Conservation (phyloP, 108 stramenopile species). For the Fistulifera pelliculosa region DNA sequence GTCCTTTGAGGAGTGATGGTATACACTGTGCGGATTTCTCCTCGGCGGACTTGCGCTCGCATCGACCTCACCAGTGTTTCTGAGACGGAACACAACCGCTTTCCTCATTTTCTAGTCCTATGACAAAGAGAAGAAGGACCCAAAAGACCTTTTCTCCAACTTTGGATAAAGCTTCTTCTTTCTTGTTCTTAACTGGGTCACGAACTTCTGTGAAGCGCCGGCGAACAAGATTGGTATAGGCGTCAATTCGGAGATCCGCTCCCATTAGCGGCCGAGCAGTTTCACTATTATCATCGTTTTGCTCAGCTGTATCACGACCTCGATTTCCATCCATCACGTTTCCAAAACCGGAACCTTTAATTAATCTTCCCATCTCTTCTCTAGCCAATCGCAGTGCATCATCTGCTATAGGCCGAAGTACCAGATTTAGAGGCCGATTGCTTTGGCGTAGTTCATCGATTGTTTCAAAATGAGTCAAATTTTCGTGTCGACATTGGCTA, state of each 20-base stretch:
- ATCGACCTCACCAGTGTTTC: neutral
- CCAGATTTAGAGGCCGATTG: slow-evolving; percentile 67
- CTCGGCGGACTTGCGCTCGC: neutral
- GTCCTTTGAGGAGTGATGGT: slow-evolving; percentile 45
- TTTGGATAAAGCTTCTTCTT: slow-evolving; percentile 47
- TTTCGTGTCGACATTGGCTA: slow-evolving; percentile 75
- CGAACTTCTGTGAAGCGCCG: slow-evolving; percentile 25
- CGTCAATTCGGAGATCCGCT: slow-evolving; percentile 21
- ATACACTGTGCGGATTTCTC: slow-evolving; percentile 14
- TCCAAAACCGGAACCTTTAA: slow-evolving; percentile 62
- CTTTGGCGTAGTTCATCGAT: slow-evolving; percentile 83
- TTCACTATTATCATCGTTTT: neutral
- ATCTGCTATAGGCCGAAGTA: slow-evolving; percentile 52
- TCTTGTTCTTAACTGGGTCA: slow-evolving; percentile 24
- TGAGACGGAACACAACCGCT: slow-evolving; percentile 19
- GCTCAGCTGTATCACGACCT: slow-evolving; percentile 6
- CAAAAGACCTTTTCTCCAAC: slow-evolving; percentile 68
- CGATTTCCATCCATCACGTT: slow-evolving; percentile 22
- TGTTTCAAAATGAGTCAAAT: slow-evolving; percentile 84
- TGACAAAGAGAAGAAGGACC: slow-evolving; percentile 60
- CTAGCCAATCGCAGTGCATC: slow-evolving; percentile 58
- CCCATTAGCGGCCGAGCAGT: slow-evolving; percentile 23
- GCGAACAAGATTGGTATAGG: slow-evolving; percentile 27
- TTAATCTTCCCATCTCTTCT: slow-evolving; percentile 83
- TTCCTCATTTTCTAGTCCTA: slow-evolving; percentile 64